Conservation (phyloP, 306 rosid species). For the Gillenia trifoliata region DNA sequence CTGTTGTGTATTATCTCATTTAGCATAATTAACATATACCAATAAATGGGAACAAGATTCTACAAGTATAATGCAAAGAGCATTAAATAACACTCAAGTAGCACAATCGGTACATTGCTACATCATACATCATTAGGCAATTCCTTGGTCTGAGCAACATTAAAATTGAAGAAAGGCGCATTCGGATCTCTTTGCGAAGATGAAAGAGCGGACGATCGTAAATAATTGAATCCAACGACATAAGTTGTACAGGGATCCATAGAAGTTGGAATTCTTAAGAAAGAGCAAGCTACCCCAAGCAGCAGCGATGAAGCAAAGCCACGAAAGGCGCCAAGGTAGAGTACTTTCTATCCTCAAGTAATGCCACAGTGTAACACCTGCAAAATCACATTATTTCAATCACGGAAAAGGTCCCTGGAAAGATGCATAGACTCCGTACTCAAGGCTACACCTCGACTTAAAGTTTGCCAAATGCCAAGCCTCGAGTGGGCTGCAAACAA, state of each 20-base stretch:
- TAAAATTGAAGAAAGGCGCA: not conserved
- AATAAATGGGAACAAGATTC: too few relatives aligned
- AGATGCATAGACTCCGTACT: not conserved
- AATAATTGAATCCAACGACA: not conserved
- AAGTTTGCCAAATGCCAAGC: not conserved
- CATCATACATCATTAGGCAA: not conserved
- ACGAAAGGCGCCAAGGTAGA: slow-evolving; percentile 70
- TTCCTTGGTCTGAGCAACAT: not conserved
- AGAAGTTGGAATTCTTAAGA: slow-evolving; percentile 24
- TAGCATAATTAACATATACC: too few relatives aligned
- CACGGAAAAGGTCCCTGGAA: not conserved
- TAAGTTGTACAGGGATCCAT: not conserved
- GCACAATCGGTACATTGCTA: not conserved
- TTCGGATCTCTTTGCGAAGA: not conserved
- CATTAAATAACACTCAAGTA: not conserved
- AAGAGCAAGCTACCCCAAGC: slow-evolving; percentile 91
- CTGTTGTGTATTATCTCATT: too few relatives aligned
- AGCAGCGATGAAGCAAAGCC: slow-evolving; percentile 87
- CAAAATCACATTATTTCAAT: slow-evolving; percentile 13
- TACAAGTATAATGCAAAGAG: not conserved
- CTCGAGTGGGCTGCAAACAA: not conserved
- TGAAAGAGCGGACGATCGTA: not conserved
- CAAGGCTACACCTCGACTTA: not conserved
- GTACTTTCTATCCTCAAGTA: slow-evolving; percentile 75
- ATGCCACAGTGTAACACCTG: slow-evolving; percentile 85